These are phyloP conservation scores for Macrophomina tecta DNA, from an alignment of 2,329 filamentous ascomycete genomes.

Conservation along the genomic window DNA sequence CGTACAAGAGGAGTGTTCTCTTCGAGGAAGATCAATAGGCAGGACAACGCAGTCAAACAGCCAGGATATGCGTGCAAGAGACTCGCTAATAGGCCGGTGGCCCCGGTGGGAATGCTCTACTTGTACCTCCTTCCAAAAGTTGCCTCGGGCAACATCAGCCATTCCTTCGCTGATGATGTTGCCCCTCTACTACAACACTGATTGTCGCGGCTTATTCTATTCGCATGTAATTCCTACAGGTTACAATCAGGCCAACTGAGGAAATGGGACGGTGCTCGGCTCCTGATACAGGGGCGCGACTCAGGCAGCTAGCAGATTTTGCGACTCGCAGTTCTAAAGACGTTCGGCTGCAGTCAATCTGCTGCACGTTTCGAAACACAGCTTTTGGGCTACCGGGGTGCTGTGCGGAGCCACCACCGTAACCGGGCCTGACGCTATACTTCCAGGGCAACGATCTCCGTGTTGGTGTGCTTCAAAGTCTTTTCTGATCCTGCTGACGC, in stretches of 20 bases:
- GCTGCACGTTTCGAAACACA: conserved; percentile 1
- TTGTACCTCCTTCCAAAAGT: not conserved
- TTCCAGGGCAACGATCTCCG: not conserved
- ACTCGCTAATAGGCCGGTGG: not conserved
- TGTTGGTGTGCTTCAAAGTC: not conserved
- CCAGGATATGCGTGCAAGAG: not conserved
- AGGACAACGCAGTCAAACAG: not conserved
- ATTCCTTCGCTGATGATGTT: not conserved
- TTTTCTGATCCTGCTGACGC: not conserved
- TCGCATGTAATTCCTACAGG: not conserved
- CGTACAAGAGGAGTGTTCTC: not conserved
- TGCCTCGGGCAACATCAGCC: not conserved
- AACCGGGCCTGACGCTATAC: not conserved
- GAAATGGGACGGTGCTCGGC: conserved; percentile 2
- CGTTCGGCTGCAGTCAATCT: not conserved
- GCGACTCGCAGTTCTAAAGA: not conserved
- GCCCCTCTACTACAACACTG: not conserved
- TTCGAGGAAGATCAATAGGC: not conserved
- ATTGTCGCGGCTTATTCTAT: too few relatives aligned
- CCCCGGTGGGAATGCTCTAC: not conserved
- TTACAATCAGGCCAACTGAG: not conserved
- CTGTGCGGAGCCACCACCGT: not conserved
- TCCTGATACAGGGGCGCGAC: not conserved
- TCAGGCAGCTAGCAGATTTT: conserved; percentile 1
- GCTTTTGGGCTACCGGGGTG: not conserved